Conservation (phyloP, 2,329 filamentous ascomycete genomes). For the Ascochyta lentis region DNA sequence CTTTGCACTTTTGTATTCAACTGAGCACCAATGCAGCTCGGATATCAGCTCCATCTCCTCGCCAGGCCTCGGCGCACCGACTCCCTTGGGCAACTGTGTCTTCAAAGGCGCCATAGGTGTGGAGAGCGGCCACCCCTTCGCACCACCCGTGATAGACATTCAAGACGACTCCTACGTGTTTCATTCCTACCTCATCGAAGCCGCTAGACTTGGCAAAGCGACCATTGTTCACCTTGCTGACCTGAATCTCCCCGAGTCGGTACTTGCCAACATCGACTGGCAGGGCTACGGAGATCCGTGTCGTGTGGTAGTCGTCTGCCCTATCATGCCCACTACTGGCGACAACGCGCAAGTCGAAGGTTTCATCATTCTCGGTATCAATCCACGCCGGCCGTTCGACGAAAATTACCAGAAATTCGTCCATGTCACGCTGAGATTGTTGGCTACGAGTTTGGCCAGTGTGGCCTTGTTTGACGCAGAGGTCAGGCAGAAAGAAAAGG, state of each 20-base stretch:
- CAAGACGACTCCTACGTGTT: constrained; percentile 27
- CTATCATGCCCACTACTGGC: constrained; percentile 45
- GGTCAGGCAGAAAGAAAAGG: constrained; percentile 44
- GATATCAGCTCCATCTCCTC: constrained; percentile 27
- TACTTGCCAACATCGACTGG: constrained; percentile 39
- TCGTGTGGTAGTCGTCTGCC: constrained; percentile 43
- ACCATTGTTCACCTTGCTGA: constrained; percentile 40
- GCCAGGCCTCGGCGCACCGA: constrained; percentile 16
- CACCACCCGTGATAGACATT: constrained; percentile 35
- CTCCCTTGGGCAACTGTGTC: constrained; percentile 19
- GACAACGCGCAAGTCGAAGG: constrained; percentile 44
- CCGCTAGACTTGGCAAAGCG: constrained; percentile 36
- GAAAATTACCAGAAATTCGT: constrained; percentile 50
- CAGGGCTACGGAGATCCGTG: constrained; percentile 47
- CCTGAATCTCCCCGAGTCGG: constrained; percentile 30
- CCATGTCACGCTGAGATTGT: constrained; percentile 44
- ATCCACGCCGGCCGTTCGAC: constrained; percentile 49
- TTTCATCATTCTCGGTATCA: constrained; percentile 50
- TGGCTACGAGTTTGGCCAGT: constrained; percentile 50
- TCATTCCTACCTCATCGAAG: constrained; percentile 34
- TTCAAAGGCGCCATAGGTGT: constrained; percentile 38
- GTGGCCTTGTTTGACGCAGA: constrained; percentile 50
- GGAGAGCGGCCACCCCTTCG: constrained; percentile 30
- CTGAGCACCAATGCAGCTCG: constrained; percentile 20
- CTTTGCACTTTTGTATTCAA: constrained; percentile 35